phyloP scores from a whole-genome alignment of 768 basidiomycete species.

The Lentinula detonsa region DNA sequence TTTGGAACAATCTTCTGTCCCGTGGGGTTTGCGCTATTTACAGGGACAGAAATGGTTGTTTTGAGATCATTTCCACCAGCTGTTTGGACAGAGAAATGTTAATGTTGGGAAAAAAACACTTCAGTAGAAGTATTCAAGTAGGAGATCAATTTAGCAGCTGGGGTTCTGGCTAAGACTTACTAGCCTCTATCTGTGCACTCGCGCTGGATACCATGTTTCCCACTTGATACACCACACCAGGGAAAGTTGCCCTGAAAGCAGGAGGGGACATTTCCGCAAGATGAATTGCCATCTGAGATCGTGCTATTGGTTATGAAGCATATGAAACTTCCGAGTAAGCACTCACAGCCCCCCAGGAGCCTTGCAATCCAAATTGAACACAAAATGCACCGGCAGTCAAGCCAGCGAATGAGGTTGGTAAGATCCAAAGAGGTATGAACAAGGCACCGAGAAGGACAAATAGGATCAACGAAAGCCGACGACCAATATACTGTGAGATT shows the following conservation, averaged over 20 bases:
- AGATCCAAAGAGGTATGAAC: conserved; percentile 63
- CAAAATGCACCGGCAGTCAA: conserved; percentile 70
- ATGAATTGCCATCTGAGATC: conserved; percentile 48
- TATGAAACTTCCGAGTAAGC: background rate
- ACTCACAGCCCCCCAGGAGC: conserved; percentile 62
- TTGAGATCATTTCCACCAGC: conserved; percentile 33
- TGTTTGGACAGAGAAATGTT: background rate
- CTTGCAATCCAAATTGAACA: conserved; percentile 66
- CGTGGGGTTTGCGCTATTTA: conserved; percentile 13
- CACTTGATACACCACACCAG: conserved; percentile 62
- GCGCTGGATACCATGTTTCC: conserved; percentile 54
- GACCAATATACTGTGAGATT: conserved; percentile 50
- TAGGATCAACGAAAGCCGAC: conserved; percentile 52
- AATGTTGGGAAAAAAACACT: conserved; percentile 8
- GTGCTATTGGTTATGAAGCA: background rate
- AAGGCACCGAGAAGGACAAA: conserved; percentile 34
- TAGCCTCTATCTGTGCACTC: conserved; percentile 58
- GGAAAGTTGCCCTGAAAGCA: conserved; percentile 66
- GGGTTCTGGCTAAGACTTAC: background rate
- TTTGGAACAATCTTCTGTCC: conserved; percentile 24
- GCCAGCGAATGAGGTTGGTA: conserved; percentile 47
- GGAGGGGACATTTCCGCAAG: conserved; percentile 64
- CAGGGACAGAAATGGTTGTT: conserved; percentile 20
- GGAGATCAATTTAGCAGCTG: no score
- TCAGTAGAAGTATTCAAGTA: no score